These are phyloP conservation scores for Carex pumila DNA, from an alignment of 176 grass and related monocot genomes.

Conservation along the genomic window DNA sequence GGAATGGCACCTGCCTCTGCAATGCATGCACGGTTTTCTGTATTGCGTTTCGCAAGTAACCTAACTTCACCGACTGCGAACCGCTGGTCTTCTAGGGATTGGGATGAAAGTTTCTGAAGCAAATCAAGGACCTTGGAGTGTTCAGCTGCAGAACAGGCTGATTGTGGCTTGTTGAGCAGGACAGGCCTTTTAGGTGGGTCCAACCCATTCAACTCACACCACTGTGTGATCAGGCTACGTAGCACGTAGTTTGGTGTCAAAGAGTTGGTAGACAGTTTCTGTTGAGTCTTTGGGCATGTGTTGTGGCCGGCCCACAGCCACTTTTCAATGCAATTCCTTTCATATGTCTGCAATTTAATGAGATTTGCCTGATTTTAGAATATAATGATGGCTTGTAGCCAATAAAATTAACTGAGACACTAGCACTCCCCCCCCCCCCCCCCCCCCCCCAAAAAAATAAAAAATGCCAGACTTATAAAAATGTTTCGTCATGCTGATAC, in stretches of 20 bases:
- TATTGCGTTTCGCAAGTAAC: conserved; percentile 73
- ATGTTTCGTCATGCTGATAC: neutral
- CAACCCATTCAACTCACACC: conserved; percentile 81
- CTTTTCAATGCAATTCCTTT: conserved; percentile 71
- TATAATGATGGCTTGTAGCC: neutral
- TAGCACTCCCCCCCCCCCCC: too few relatives aligned
- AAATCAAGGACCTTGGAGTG: conserved; percentile 67
- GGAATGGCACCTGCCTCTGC: conserved; percentile 84
- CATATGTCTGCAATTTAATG: conserved; percentile 58
- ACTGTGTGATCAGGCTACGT: conserved; percentile 72
- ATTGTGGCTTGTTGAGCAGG: conserved; percentile 32
- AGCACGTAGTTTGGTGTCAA: conserved; percentile 83
- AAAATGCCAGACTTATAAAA: neutral
- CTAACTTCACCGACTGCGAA: conserved; percentile 63
- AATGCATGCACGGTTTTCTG: conserved; percentile 83
- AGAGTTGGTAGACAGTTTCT: conserved; percentile 60
- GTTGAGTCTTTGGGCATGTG: conserved; percentile 85
- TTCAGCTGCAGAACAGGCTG: conserved; percentile 54
- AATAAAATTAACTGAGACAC: neutral
- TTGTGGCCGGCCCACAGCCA: conserved; percentile 71
- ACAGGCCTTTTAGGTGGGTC: conserved; percentile 58
- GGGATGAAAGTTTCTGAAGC: conserved; percentile 69
- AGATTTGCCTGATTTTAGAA: neutral
- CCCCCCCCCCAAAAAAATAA: neutral
- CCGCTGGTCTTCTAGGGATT: conserved; percentile 59